phyloP scores from a whole-genome alignment of 2,329 filamentous ascomycete genomes.

The Fusarium anthophilum region DNA sequence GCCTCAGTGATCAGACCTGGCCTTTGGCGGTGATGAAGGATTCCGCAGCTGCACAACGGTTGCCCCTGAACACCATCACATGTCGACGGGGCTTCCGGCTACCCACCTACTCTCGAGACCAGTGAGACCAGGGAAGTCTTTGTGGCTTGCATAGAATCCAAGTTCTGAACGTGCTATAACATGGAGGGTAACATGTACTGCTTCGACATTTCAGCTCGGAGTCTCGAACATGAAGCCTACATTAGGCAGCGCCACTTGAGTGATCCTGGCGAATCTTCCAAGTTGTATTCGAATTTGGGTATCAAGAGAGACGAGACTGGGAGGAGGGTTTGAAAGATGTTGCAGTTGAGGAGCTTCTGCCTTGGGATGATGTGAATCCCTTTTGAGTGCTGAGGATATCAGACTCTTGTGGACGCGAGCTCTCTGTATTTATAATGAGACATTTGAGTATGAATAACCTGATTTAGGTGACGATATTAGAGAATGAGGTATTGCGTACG shows the following conservation, averaged over 20 bases:
- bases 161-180: too few species aligned
- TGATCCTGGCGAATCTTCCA: rapidly evolving
- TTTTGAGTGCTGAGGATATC: not conserved
- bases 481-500: rapidly evolving
- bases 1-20: too few species aligned
- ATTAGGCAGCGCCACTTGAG: not conserved
- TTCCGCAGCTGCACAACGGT: too few species aligned
- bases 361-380: not conserved
- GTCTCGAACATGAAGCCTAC: not conserved
- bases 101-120: not conserved
- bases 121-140: not conserved
- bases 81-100: not conserved
- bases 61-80: not conserved
- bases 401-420: not conserved
- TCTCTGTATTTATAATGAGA: not conserved
- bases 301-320: not conserved
- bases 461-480: rapidly evolving
- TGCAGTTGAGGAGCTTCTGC: not conserved
- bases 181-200: not conserved
- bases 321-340: rapidly evolving
- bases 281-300: not conserved
- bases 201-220: not conserved
- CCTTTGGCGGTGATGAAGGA: rapidly evolving
- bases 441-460: rapidly evolving
- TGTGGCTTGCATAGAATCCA: not conserved